Evolutionary conservation across 352 stramenopile genomes (phyloP).

Genomic region (Phytophthora europaea): DNA sequence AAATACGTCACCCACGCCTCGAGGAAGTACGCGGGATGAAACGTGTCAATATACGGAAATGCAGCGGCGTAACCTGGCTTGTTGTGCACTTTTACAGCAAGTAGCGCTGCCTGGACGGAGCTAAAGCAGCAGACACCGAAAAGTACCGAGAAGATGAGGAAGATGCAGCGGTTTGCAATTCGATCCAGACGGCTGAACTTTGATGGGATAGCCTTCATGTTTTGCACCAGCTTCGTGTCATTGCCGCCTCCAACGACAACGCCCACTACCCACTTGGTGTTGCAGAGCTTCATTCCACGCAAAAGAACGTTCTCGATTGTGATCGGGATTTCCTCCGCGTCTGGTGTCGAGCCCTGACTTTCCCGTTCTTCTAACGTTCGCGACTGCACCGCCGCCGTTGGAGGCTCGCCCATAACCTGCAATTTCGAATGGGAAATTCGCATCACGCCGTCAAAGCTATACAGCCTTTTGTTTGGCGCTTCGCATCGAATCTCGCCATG

Average conservation of each 20-base stretch:
- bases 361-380: constrained; percentile 9
- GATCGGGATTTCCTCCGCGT: constrained; percentile 72
- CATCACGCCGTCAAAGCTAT: constrained; percentile 85
- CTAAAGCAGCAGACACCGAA: constrained; percentile 79
- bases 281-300: constrained; percentile 86
- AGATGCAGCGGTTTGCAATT: constrained; percentile 84
- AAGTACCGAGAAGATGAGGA: constrained; percentile 86
- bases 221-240: constrained; percentile 87
- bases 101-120: constrained; percentile 63
- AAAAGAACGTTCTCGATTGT: constrained; percentile 86
- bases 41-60: constrained; percentile 47
- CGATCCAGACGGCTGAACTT: constrained; percentile 88
- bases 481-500: constrained; percentile 79
- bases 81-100: constrained; percentile 51
- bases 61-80: constrained; percentile 21
- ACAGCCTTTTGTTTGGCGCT: constrained; percentile 81
- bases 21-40: constrained; percentile 49
- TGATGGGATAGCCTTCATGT: constrained; percentile 88
- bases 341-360: constrained; percentile 6
- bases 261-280: constrained; percentile 84
- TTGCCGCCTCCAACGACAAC: constrained; percentile 85
- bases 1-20: constrained; percentile 85
- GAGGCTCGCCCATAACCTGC: constrained; percentile 7
- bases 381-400: not conserved
- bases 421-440: constrained; percentile 46